phyloP scores from a whole-genome alignment of 2,329 filamentous ascomycete genomes.

The Claviceps cyperi region DNA sequence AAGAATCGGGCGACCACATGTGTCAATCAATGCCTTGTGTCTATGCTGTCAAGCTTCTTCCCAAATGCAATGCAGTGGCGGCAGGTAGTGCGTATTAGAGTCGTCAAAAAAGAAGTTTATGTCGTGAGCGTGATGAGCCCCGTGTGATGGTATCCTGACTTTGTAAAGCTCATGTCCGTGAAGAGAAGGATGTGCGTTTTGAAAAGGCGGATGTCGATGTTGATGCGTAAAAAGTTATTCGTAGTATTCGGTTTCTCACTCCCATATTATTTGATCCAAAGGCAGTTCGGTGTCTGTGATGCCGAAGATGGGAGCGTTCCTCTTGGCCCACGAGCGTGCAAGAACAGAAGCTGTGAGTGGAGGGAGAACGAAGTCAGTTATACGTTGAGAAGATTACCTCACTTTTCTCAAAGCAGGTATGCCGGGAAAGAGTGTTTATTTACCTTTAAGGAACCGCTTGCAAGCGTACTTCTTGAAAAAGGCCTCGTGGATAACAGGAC shows the following conservation, averaged over 20 bases:
- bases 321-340: constrained; percentile 86
- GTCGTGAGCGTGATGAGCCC: constrained; percentile 17
- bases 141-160: constrained; percentile 8
- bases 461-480: constrained; percentile 99
- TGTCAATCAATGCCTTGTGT: neutral
- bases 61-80: neutral
- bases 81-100: constrained; percentile 16
- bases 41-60: neutral
- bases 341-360: constrained; percentile 61
- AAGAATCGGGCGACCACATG: neutral
- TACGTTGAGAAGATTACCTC: neutral
- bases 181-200: constrained; percentile 4
- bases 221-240: neutral
- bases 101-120: constrained; percentile 14
- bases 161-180: constrained; percentile 13
- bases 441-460: constrained; percentile 99
- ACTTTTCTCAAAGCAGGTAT: neutral
- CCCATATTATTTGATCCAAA: constrained; percentile 32
- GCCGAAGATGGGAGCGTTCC: constrained; percentile 46
- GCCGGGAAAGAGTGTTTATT: constrained; percentile 14
- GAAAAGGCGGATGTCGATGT: constrained; percentile 1
- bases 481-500: constrained; percentile 83
- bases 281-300: constrained; percentile 35
- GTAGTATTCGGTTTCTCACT: constrained; percentile 2
- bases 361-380: constrained; percentile 9